Evolutionary conservation across 257 asterid species (phyloP), one percentile per base, ranked within the genome.

Genomic region (Fraxinus quadrangulata): DNA sequence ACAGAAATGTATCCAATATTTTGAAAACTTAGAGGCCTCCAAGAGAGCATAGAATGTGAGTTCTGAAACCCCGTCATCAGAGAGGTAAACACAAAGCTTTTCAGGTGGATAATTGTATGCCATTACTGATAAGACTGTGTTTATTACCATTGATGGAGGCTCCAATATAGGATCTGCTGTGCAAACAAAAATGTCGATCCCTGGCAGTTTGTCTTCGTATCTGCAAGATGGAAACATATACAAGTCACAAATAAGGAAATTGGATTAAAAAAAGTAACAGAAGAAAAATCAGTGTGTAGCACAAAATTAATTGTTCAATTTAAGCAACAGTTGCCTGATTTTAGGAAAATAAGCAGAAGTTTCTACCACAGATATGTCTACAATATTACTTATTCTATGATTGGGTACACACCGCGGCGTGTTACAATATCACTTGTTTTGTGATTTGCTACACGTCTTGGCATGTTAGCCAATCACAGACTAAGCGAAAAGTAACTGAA

Each of bases 51-150:
- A 87, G 75, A 87, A 84, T 17, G 88, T 83, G 7, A 84, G 45
- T 13, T 84, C 73, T 2, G 88, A 87, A 6, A 84, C 85, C 3
- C 90, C 90, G 68, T 87, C 90, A n/a, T 84, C 90, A 0, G 90
- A 87, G 3, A 87, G 81, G 47, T 83, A 85, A 2, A 87, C 81
- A 17, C 37, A 59, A 24, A 85, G 67, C 37, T 83, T 85, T 0
- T 85, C 80, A 0, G 88, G 78, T 12, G 87, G 83, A 61, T 82
- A 84, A 24, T 84, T 78, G 51, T 82, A 87, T 0, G 87, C 80
- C 90, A 84, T 84, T 13, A 82, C 74, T 0, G 90, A 87, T 28
- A 87, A 78, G 24, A 87, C 87, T 0, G 88, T 87, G 82, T 71
- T 79, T 45, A 84, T 79, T 51, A 79, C 88, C 81, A 87, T 3